These are phyloP conservation scores for Globisporangium alternatum DNA, from an alignment of 352 stramenopile species.

Conservation along the genomic window DNA sequence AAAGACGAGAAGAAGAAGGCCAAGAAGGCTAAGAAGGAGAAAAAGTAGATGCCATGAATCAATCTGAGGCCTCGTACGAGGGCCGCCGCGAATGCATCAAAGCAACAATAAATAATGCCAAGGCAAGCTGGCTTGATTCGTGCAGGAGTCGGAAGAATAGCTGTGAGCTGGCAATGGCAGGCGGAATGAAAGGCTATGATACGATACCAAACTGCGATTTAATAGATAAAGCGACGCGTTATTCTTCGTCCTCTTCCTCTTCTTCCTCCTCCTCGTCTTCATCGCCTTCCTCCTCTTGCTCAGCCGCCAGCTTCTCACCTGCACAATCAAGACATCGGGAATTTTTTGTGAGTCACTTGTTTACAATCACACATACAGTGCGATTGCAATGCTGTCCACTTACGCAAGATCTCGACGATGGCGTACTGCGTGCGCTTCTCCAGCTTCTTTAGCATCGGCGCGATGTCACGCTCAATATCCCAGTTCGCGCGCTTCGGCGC, in stretches of 20 bases:
- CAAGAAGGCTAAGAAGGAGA: constrained; percentile 67
- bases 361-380: neutral
- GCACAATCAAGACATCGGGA: neutral
- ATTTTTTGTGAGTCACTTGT: neutral
- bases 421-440: constrained; percentile 82
- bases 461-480: constrained; percentile 87
- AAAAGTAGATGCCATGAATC: constrained; percentile 46
- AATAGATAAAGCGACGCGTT: constrained; percentile 6
- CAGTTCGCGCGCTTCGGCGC: constrained; percentile 84
- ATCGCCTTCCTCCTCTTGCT: constrained; percentile 57
- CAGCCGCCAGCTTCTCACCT: constrained; percentile 81
- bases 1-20: constrained; percentile 59
- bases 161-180: constrained; percentile 18
- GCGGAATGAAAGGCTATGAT: constrained; percentile 10
- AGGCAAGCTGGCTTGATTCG: neutral
- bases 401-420: constrained; percentile 86
- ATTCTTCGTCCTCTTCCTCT: constrained; percentile 26
- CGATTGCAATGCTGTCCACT: constrained; percentile 14
- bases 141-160: no score
- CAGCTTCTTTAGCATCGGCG: constrained; percentile 84
- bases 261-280: constrained; percentile 60
- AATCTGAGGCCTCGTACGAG: constrained; percentile 5
- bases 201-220: constrained; percentile 6
- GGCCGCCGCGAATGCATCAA: constrained; percentile 32
- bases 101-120: constrained; percentile 12